These are phyloP conservation scores for Anacardium occidentale DNA, from an alignment of 345 rosid species.

Conservation along the genomic window DNA sequence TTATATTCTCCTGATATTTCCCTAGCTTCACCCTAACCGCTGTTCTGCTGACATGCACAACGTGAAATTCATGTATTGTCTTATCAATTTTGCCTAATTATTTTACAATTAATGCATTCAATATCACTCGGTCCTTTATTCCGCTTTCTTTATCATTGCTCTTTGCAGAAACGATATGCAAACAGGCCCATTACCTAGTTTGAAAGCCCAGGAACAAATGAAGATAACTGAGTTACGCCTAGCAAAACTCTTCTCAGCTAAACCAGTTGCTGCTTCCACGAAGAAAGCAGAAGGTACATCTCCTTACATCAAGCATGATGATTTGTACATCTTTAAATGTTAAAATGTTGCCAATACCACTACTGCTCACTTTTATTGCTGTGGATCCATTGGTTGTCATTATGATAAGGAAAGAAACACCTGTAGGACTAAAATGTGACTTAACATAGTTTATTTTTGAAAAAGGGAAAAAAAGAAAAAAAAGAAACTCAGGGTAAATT, in stretches of 20 bases:
- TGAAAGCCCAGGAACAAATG: constrained; percentile 92
- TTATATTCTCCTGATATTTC: not conserved
- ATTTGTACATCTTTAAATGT: too few species aligned
- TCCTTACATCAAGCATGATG: not conserved
- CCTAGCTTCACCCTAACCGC: too few species aligned
- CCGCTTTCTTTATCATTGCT: not conserved
- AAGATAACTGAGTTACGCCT: constrained; percentile 81
- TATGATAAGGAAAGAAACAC: not conserved
- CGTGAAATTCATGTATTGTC: not conserved
- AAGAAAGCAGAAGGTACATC: constrained; percentile 60
- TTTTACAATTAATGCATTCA: not conserved
- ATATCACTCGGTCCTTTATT: not conserved
- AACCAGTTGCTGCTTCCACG: constrained; percentile 30
- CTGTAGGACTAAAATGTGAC: not conserved
- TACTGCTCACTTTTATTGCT: too few species aligned
- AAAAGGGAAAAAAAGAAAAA: too few species aligned
- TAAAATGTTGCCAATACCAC: too few species aligned
- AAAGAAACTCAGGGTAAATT: too few species aligned
- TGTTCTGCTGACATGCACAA: too few species aligned
- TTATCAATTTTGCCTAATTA: not conserved
- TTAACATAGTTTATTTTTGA: too few species aligned
- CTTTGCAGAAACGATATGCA: constrained; percentile 60
- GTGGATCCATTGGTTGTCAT: too few species aligned
- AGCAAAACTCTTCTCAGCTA: constrained; percentile 60
- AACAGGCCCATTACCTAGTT: constrained; percentile 80